A percentile compares a stretch with the other conserved stretches of the same genome.
Conservation (phyloP, 129 eudicot species). For the Flaveria sonorensis region DNA sequence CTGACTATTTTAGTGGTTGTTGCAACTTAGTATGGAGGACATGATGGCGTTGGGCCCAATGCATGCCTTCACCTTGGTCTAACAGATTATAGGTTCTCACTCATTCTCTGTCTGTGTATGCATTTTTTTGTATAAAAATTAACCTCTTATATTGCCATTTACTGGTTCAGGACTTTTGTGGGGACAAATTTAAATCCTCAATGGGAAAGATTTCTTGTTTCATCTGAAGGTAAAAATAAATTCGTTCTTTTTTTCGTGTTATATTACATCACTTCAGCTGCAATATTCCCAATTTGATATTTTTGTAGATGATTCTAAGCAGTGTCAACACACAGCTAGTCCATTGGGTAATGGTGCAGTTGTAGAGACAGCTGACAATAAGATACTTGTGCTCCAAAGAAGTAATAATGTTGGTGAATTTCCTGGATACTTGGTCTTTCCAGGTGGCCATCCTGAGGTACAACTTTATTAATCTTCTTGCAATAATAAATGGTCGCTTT, state of each 20-base stretch:
- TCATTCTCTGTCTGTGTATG: constrained; percentile 6
- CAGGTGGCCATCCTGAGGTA: constrained; percentile 99
- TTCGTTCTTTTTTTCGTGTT: background rate
- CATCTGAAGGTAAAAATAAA: constrained; percentile 69
- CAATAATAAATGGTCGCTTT: background rate
- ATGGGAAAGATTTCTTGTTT: constrained; percentile 82
- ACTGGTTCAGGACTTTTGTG: constrained; percentile 77
- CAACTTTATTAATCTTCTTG: background rate
- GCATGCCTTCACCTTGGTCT: constrained; percentile 87
- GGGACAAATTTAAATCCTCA: constrained; percentile 89
- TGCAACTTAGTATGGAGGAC: constrained; percentile 77
- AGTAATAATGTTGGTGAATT: constrained; percentile 96
- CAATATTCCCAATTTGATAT: background rate
- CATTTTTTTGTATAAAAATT: background rate
- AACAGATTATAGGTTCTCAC: constrained; percentile 87
- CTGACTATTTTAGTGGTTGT: constrained; percentile 21
- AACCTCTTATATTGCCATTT: constrained; percentile 13
- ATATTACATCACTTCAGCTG: constrained; percentile 13
- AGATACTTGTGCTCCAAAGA: constrained; percentile 83
- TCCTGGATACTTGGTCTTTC: constrained; percentile 92
- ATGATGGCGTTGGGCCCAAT: constrained; percentile 29
- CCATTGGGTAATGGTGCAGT: constrained; percentile 96
- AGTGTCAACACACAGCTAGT: constrained; percentile 86
- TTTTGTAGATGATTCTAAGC: constrained; percentile 62
- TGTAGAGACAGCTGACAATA: constrained; percentile 76